A percentile compares a stretch with the other conserved stretches of the same genome.
Evolutionary conservation across 1,139 yeast genomes (phyloP).

Genomic region (Debaryomyces fabryi): DNA sequence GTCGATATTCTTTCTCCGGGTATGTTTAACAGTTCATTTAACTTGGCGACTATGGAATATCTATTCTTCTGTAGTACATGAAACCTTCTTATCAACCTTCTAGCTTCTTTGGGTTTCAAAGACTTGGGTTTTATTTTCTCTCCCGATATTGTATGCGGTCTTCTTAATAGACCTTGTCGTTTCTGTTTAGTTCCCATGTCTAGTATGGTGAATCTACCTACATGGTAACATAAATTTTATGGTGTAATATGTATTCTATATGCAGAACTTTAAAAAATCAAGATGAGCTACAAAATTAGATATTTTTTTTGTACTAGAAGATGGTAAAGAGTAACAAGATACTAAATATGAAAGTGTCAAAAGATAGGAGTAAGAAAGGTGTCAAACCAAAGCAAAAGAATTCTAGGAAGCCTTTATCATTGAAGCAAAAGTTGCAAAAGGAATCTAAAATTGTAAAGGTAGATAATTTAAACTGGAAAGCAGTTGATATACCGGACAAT

Average conservation of each 20-base stretch:
- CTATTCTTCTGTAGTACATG: conserved; percentile 63
- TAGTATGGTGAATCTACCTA: neutral
- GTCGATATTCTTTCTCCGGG: conserved; percentile 25
- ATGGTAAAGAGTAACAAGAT: neutral
- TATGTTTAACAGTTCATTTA: conserved; percentile 13
- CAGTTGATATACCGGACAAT: conserved; percentile 81
- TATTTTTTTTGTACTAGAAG: neutral
- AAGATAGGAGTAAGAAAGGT: conserved; percentile 13
- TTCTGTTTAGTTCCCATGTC: conserved; percentile 15
- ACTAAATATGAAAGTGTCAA: conserved; percentile 2
- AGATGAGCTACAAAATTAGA: neutral
- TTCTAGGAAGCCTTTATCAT: conserved; percentile 27
- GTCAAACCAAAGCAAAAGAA: conserved; percentile 6
- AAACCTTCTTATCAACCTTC: conserved; percentile 68
- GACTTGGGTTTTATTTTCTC: conserved; percentile 25
- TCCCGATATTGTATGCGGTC: conserved; percentile 36
- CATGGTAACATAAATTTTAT: neutral
- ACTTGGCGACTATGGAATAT: conserved; percentile 35
- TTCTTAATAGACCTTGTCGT: conserved; percentile 25
- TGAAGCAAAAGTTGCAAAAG: conserved; percentile 35
- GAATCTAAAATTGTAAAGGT: conserved; percentile 50
- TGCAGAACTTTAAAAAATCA: neutral
- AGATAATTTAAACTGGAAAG: conserved; percentile 69
- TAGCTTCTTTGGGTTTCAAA: conserved; percentile 67
- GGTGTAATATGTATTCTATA: neutral